Conservation (phyloP, 768 basidiomycete genomes). For the Boletellus ananas region DNA sequence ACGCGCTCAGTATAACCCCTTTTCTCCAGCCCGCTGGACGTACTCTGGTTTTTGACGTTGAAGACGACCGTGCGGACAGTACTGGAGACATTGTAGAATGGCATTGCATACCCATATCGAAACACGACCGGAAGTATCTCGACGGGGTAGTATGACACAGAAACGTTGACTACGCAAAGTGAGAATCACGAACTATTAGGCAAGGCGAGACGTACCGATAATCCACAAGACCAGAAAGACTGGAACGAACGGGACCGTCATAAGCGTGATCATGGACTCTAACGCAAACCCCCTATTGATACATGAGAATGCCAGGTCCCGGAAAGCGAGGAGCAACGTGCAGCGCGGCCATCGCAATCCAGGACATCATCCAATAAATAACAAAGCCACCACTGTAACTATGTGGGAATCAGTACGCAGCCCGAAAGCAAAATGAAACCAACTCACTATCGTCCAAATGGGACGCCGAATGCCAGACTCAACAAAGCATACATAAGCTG, state of each 20-base stretch:
- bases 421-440: not conserved
- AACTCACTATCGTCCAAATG: conserved; percentile 46
- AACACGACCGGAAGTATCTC: conserved; percentile 54
- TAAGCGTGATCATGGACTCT: conserved; percentile 53
- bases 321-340: conserved; percentile 24
- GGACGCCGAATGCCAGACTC: conserved; percentile 56
- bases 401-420: not conserved
- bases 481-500: conserved; percentile 58
- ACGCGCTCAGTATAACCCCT: not conserved
- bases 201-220: conserved; percentile 39
- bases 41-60: conserved; percentile 56
- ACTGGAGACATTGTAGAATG: conserved; percentile 67
- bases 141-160: conserved; percentile 55
- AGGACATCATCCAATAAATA: conserved; percentile 67
- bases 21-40: conserved; percentile 17
- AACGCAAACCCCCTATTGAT: conserved; percentile 54
- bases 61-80: conserved; percentile 64
- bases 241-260: conserved; percentile 49
- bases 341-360: conserved; percentile 54
- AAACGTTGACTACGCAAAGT: conserved; percentile 46
- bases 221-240: conserved; percentile 66
- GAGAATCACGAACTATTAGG: not conserved
- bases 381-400: conserved; percentile 55
- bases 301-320: not conserved
- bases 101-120: conserved; percentile 64